A percentile compares a stretch with the other conserved stretches of the same genome.
Conservation (phyloP, 257 asterid genomes). For the Solanum neorickii region DNA sequence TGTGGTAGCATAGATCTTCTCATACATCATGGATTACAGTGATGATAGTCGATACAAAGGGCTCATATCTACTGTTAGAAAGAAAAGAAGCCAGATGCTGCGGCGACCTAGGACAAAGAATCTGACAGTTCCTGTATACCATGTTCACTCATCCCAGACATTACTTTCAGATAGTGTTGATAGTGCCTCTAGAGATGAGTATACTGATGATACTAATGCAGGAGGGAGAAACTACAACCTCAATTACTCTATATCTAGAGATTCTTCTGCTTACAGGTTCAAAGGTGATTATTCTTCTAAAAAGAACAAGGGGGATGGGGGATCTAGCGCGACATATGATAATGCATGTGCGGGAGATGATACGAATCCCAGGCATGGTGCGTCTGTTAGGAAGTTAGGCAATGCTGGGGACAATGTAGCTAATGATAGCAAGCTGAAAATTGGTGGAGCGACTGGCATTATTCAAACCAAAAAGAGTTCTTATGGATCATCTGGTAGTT, state of each 20-base stretch:
- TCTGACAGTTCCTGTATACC: slow-evolving; percentile 19
- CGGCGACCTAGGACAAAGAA: slow-evolving; percentile 63
- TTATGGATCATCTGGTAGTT: slow-evolving; percentile 39
- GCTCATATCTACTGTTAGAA: slow-evolving; percentile 30
- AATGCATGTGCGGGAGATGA: slow-evolving; percentile 17
- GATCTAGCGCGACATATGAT: slow-evolving; percentile 14
- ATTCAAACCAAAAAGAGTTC: slow-evolving; percentile 56
- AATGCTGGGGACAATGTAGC: slow-evolving; percentile 25
- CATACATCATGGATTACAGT: slow-evolving; percentile 44
- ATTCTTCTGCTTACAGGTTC: slow-evolving; percentile 20
- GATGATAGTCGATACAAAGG: slow-evolving; percentile 34
- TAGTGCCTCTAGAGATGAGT: slow-evolving; percentile 62
- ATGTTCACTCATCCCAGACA: slow-evolving; percentile 36
- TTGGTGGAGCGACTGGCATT: slow-evolving; percentile 62
- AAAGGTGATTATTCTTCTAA: slow-evolving; percentile 8
- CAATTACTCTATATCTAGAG: slow-evolving; percentile 62
- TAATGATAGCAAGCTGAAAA: slow-evolving; percentile 54
- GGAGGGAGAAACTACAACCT: slow-evolving; percentile 59
- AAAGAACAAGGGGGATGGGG: slow-evolving; percentile 7
- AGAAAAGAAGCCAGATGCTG: slow-evolving; percentile 60
- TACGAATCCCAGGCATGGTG: neutral
- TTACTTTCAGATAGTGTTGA: slow-evolving; percentile 53
- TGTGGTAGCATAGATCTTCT: neutral
- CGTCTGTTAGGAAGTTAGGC: neutral
- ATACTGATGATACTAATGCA: slow-evolving; percentile 36